These are phyloP conservation scores for Penicillium sp. DNA, from an alignment of 2,329 filamentous ascomycete species.

Conservation along the genomic window DNA sequence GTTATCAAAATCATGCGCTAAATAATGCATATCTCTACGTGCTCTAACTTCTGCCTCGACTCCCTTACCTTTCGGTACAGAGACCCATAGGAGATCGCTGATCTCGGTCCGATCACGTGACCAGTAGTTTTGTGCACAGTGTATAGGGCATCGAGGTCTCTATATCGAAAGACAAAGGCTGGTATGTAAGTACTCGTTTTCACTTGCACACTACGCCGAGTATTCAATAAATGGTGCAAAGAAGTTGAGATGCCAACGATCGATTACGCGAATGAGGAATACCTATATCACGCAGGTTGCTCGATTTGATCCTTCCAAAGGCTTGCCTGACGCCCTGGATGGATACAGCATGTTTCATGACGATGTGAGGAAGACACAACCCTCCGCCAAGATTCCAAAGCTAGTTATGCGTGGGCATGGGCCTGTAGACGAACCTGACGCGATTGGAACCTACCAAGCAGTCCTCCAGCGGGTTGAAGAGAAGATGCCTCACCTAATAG, in stretches of 20 bases:
- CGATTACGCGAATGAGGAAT: not conserved
- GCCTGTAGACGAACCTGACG: not conserved
- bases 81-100: not conserved
- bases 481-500: not conserved
- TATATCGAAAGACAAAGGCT: too few relatives aligned
- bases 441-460: not conserved
- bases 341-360: not conserved
- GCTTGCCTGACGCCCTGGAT: not conserved
- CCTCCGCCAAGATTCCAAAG: not conserved
- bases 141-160: too few relatives aligned
- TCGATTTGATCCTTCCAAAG: not conserved
- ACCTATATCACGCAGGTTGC: not conserved
- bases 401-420: not conserved
- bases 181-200: too few relatives aligned
- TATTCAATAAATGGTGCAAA: not conserved
- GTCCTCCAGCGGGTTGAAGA: not conserved
- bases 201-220: not conserved
- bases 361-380: not conserved
- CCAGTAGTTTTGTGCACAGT: too few relatives aligned
- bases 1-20: not conserved
- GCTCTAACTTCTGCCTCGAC: too few relatives aligned
- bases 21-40: not conserved
- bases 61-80: too few relatives aligned
- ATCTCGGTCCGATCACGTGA: slow-evolving; percentile 15
- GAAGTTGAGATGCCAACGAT: not conserved